Evolutionary conservation across 225 moss, liverwort and hornwort genomes (phyloP).

Genomic region (Pleurozium schreberi): DNA sequence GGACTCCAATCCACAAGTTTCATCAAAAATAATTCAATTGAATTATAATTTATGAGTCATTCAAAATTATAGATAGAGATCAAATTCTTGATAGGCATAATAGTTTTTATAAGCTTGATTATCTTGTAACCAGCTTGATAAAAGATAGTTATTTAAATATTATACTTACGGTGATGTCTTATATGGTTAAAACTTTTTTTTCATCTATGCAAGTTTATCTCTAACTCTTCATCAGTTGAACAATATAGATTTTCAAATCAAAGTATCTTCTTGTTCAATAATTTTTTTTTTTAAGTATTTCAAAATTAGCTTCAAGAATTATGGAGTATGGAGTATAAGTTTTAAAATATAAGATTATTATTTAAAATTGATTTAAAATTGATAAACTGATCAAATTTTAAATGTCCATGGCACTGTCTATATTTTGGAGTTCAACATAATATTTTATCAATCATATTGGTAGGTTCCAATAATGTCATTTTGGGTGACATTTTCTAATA

Average conservation of each 20-base stretch:
- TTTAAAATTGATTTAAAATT: neutral
- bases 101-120: neutral
- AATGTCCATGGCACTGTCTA: rapidly evolving
- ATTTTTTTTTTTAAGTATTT: neutral
- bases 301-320: neutral
- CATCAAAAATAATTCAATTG: too few species aligned
- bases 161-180: neutral
- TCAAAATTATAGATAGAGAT: neutral
- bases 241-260: neutral
- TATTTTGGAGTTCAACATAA: neutral
- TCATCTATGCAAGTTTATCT: neutral
- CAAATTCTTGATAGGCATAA: neutral
- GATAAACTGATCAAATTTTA: too few species aligned
- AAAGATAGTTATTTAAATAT: neutral
- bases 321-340: neutral
- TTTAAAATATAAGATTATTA: neutral
- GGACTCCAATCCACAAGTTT: neutral
- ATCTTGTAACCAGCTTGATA: neutral
- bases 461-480: neutral
- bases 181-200: neutral
- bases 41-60: neutral
- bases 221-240: neutral
- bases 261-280: neutral
- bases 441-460: rapidly evolving
- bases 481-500: neutral